These are phyloP conservation scores for Tetrapisispora arboricola DNA, from an alignment of 805 yeast genomes.

Conservation along the genomic window DNA sequence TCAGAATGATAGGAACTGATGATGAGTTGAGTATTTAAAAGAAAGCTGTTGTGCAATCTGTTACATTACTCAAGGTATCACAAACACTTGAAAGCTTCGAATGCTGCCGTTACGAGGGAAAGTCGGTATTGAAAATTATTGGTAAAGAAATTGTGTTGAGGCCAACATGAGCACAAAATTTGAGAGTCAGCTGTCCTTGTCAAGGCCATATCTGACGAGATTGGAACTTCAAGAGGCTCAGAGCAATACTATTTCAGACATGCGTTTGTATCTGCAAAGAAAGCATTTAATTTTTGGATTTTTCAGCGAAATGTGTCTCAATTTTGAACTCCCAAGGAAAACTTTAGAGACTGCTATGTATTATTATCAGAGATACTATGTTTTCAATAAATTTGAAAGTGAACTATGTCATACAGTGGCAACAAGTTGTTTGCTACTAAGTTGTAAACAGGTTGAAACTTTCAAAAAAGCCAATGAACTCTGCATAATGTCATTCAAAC, in stretches of 20 bases:
- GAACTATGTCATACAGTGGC: constrained; percentile 53
- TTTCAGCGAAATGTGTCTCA: constrained; percentile 41
- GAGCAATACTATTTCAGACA: constrained; percentile 40
- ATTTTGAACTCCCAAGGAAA: constrained; percentile 56
- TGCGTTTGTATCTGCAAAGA: constrained; percentile 40
- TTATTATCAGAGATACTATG: constrained; percentile 59
- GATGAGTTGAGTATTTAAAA: neutral
- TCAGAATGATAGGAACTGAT: neutral
- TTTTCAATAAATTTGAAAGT: constrained; percentile 52
- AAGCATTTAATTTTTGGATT: constrained; percentile 46
- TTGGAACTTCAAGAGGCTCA: constrained; percentile 45
- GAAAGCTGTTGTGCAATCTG: no score
- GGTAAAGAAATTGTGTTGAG: no score
- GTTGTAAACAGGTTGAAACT: constrained; percentile 75
- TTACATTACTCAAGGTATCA: no score
- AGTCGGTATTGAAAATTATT: no score
- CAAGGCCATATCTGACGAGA: constrained; percentile 53
- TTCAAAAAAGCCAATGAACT: constrained; percentile 65
- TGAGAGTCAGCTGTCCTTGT: constrained; percentile 28
- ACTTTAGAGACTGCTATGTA: constrained; percentile 63
- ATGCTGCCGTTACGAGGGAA: no score
- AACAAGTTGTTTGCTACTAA: constrained; percentile 54
- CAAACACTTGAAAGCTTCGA: no score
- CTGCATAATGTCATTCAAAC: constrained; percentile 31
- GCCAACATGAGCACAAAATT: constrained; percentile 11